Conservation (phyloP, 2,329 filamentous ascomycete species). For the Penicillium nordicum region DNA sequence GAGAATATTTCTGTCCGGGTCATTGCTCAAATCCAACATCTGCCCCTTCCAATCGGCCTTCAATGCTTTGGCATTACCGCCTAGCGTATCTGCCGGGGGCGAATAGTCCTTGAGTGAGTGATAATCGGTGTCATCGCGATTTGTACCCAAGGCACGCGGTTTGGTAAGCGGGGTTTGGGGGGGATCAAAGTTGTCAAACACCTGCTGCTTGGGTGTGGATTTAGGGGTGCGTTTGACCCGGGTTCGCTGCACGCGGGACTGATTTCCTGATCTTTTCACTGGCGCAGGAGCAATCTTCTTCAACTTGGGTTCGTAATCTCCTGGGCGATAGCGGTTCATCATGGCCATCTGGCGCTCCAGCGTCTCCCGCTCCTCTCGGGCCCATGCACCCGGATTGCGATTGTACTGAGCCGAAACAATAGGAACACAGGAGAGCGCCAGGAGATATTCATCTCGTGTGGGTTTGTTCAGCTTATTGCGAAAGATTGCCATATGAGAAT, state of each 20-base stretch:
- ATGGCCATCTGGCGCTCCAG: constrained; percentile 41
- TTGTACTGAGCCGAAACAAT: constrained; percentile 44
- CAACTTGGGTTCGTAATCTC: constrained; percentile 30
- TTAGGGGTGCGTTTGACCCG: constrained; percentile 41
- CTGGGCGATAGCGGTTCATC: constrained; percentile 40
- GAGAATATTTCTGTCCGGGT: constrained; percentile 66
- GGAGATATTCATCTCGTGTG: constrained; percentile 44
- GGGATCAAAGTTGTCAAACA: constrained; percentile 38
- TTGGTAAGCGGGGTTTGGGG: constrained; percentile 37
- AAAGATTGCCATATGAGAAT: constrained; percentile 42
- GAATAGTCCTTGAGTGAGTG: constrained; percentile 67
- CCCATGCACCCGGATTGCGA: constrained; percentile 44
- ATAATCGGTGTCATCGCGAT: constrained; percentile 80
- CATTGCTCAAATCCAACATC: constrained; percentile 69
- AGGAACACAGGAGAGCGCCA: constrained; percentile 44
- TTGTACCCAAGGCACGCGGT: constrained; percentile 52
- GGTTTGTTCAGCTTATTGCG: constrained; percentile 42
- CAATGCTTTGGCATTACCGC: constrained; percentile 64
- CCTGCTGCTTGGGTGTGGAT: constrained; percentile 41
- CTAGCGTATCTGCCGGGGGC: constrained; percentile 65
- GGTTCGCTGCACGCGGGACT: constrained; percentile 31
- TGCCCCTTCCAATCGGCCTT: constrained; percentile 87
- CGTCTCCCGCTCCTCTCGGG: constrained; percentile 41
- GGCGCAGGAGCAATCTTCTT: constrained; percentile 44
- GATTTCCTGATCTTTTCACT: constrained; percentile 26